Evolutionary conservation across 306 rosid genomes (phyloP).

Genomic region (Mucuna pruriens): DNA sequence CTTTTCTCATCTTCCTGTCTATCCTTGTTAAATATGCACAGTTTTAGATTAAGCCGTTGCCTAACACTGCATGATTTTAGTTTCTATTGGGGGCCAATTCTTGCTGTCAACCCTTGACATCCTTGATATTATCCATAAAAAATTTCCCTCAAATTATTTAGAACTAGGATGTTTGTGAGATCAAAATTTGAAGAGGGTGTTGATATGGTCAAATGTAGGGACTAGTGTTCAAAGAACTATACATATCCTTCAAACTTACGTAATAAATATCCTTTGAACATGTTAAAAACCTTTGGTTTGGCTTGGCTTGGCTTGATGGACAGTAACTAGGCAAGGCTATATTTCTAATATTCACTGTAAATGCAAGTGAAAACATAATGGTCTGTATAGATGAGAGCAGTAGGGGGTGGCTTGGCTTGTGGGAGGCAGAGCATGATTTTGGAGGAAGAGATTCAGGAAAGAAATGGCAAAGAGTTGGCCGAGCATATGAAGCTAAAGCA

Average conservation of each 20-base stretch:
- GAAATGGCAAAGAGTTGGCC: neutral
- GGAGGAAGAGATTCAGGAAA: neutral
- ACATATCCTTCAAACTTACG: neutral
- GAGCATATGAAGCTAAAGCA: neutral
- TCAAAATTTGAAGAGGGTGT: constrained; percentile 1
- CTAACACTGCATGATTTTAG: neutral
- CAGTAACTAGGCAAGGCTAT: neutral
- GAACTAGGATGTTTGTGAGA: neutral
- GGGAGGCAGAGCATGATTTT: neutral
- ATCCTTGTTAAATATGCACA: neutral
- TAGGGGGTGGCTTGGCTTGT: neutral
- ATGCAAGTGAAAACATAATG: neutral
- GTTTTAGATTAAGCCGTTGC: neutral
- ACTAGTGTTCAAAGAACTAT: neutral
- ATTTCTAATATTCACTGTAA: neutral
- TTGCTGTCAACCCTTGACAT: neutral
- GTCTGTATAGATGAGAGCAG: neutral
- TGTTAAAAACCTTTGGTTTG: neutral
- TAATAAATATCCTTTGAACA: neutral
- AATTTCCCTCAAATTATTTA: neutral
- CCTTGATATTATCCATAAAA: neutral
- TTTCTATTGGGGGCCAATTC: neutral
- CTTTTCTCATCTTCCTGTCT: neutral
- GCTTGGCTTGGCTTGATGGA: neutral
- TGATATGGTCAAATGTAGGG: neutral